Percentiles rank a stretch among this genome's conserved stretches.
phyloP scores from a whole-genome alignment of 257 asterid genomes.

The Solanum pinnatisectum region DNA sequence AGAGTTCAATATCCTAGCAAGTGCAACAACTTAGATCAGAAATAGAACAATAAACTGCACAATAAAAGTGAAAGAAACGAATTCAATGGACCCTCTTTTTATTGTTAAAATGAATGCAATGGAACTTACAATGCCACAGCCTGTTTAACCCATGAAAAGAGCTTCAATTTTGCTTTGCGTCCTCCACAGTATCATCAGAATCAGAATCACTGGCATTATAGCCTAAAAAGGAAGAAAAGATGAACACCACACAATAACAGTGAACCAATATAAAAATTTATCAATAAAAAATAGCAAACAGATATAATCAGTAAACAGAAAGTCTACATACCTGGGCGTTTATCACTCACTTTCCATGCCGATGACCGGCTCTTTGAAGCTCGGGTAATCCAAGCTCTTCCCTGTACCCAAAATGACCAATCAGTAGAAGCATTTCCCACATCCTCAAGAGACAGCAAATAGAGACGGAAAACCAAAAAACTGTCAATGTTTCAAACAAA shows the following conservation, averaged over 20 bases:
- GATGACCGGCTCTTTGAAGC: conserved; percentile 72
- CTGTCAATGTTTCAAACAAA: not conserved
- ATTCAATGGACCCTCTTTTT: not conserved
- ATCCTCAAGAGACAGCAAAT: not conserved
- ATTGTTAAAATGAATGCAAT: not conserved
- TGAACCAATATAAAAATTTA: not conserved
- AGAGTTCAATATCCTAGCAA: not conserved
- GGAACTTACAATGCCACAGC: conserved; percentile 27
- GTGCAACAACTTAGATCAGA: not conserved
- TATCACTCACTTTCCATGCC: conserved; percentile 72
- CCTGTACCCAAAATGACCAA: conserved; percentile 35
- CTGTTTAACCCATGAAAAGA: not conserved
- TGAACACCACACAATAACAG: not conserved
- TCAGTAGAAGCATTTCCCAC: not conserved
- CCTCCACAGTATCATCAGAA: conserved; percentile 49
- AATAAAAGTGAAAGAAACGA: not conserved
- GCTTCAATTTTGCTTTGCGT: conserved; percentile 26
- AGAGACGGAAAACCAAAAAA: not conserved
- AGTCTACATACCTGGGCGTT: conserved; percentile 69
- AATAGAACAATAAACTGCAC: not conserved
- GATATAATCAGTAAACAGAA: not conserved
- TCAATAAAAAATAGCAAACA: not conserved
- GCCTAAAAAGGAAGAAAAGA: conserved; percentile 30
- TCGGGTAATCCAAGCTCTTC: conserved; percentile 66
- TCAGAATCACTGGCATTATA: conserved; percentile 91